Percentiles rank a stretch among this genome's conserved stretches.
These are phyloP conservation scores for Yamadazyma philogaea DNA, from an alignment of 805 yeast species.

Conservation along the genomic window DNA sequence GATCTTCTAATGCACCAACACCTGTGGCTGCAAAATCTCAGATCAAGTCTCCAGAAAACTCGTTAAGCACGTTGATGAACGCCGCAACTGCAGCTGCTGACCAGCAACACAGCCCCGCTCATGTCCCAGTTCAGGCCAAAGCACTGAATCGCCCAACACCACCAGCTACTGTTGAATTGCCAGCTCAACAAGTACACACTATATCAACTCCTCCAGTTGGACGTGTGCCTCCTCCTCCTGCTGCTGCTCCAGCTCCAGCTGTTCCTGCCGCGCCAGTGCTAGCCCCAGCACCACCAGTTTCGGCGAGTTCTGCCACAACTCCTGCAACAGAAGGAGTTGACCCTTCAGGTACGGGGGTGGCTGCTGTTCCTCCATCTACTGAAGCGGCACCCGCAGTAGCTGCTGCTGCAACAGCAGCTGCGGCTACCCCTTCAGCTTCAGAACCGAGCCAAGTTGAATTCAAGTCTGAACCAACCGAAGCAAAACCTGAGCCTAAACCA, in stretches of 20 bases:
- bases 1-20: constrained; percentile 22
- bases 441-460: background rate
- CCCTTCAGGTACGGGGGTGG: background rate
- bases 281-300: constrained; percentile 6
- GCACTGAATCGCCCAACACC: background rate
- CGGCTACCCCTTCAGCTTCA: background rate
- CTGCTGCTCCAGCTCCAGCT: constrained; percentile 8
- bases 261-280: constrained; percentile 2
- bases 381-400: constrained; percentile 5
- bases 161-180: constrained; percentile 7
- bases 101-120: background rate
- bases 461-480: background rate
- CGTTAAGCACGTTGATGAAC: constrained; percentile 28
- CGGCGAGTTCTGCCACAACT: background rate
- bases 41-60: constrained; percentile 12
- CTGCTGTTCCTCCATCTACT: constrained; percentile 2
- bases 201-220: constrained; percentile 12
- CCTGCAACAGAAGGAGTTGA: background rate
- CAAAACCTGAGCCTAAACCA: constrained; percentile 4
- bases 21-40: constrained; percentile 15
- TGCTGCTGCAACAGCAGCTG: background rate
- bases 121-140: constrained; percentile 1
- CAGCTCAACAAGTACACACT: constrained; percentile 2
- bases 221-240: constrained; percentile 7
- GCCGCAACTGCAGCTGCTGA: constrained; percentile 20